phyloP scores from a whole-genome alignment of 345 rosid species.

The Populus davidiana region DNA sequence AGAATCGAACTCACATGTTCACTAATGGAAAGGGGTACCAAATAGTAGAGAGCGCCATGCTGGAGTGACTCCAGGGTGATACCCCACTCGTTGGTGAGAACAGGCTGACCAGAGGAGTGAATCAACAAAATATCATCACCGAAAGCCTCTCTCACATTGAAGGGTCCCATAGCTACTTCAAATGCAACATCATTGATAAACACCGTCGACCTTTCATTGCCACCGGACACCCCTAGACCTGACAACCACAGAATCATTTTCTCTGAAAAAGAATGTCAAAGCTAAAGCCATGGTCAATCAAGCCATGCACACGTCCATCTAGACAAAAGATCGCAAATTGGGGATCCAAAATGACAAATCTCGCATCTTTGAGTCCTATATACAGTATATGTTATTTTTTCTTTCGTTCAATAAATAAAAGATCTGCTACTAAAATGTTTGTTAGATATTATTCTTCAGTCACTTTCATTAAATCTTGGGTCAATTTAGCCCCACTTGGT shows the following conservation, averaged over 20 bases:
- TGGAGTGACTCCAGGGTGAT: conserved; percentile 74
- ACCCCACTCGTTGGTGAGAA: conserved; percentile 82
- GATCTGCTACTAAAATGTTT: neutral
- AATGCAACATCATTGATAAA: conserved; percentile 86
- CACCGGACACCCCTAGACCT: conserved; percentile 31
- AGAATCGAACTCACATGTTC: neutral
- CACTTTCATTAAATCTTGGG: neutral
- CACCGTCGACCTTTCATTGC: conserved; percentile 49
- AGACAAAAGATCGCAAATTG: conserved; percentile 23
- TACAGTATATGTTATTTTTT: neutral
- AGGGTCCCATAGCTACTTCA: conserved; percentile 64
- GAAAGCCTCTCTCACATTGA: conserved; percentile 80
- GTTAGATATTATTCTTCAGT: neutral
- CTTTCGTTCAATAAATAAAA: neutral
- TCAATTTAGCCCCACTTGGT: neutral
- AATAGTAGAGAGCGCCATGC: conserved; percentile 78
- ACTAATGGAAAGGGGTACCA: conserved; percentile 36
- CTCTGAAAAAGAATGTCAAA: neutral
- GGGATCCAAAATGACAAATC: conserved; percentile 10
- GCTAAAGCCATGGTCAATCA: conserved; percentile 24
- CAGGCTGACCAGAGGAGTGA: conserved; percentile 73
- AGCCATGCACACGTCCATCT: conserved; percentile 50
- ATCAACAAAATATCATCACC: conserved; percentile 77
- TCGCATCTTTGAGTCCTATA: neutral
- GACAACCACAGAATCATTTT: conserved; percentile 13